These are phyloP conservation scores for Nicotiana paniculata DNA, from an alignment of 257 asterid genomes.

Conservation along the genomic window DNA sequence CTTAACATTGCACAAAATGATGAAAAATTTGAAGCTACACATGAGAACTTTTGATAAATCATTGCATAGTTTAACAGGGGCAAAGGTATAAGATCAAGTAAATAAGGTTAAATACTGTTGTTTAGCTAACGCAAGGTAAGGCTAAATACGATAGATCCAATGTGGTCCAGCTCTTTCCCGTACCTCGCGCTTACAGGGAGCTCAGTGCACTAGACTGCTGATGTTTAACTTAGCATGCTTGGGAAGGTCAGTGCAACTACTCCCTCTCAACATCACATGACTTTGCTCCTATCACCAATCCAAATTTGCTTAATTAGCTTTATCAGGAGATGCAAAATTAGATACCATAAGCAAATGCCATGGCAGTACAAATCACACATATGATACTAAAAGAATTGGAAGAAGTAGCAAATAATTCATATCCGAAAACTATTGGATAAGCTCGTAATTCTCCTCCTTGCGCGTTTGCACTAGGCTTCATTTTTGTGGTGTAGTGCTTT, in stretches of 20 bases:
- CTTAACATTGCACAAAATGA: not conserved
- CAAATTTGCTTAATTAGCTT: not conserved
- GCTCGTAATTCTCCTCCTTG: not conserved
- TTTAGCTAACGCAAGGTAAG: not conserved
- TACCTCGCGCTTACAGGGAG: no score
- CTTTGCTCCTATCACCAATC: not conserved
- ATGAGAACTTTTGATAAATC: not conserved
- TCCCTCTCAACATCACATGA: not conserved
- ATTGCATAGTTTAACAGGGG: not conserved
- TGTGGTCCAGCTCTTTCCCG: no score
- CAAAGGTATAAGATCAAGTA: not conserved
- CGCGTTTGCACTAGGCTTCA: not conserved
- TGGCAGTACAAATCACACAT: not conserved
- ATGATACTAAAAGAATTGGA: not conserved
- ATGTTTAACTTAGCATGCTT: not conserved
- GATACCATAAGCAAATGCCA: not conserved
- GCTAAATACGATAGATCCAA: no score
- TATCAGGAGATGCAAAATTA: not conserved
- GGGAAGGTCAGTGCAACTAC: not conserved
- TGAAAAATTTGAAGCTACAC: not conserved
- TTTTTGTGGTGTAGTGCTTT: not conserved
- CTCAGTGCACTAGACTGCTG: no score
- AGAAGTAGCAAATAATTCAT: not conserved
- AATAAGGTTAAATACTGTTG: not conserved
- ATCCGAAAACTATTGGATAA: not conserved